Percentiles rank a stretch among this genome's conserved stretches.
These are phyloP conservation scores for Lodderomyces orthopsilosis DNA, from an alignment of 1,139 yeast species.

Conservation along the genomic window DNA sequence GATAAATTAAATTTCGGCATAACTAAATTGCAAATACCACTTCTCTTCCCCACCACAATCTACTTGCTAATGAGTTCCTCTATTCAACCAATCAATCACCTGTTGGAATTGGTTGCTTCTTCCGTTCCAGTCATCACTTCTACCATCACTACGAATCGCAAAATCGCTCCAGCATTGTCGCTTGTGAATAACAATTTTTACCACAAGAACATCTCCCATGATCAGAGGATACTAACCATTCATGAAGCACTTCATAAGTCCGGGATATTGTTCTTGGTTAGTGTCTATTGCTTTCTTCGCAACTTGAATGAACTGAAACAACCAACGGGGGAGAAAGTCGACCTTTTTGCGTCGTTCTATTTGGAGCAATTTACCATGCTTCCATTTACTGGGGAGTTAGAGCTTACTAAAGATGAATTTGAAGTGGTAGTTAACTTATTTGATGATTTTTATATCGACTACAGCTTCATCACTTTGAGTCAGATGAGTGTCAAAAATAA, in stretches of 20 bases:
- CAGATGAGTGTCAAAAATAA: constrained; percentile 6
- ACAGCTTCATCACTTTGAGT: constrained; percentile 9
- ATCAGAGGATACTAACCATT: not conserved
- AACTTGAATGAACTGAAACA: constrained; percentile 9
- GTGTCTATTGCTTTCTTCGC: constrained; percentile 8
- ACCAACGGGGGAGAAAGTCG: constrained; percentile 3
- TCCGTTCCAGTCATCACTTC: not conserved
- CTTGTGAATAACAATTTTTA: not conserved
- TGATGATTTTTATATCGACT: constrained; percentile 9
- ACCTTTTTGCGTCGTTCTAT: constrained; percentile 4
- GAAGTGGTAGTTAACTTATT: constrained; percentile 5
- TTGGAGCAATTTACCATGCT: constrained; percentile 4
- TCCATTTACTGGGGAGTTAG: constrained; percentile 6
- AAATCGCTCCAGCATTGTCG: constrained; percentile 3
- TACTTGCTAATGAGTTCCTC: constrained; percentile 1
- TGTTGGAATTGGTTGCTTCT: not conserved
- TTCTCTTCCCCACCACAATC: not conserved
- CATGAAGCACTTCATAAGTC: constrained; percentile 4
- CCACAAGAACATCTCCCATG: not conserved
- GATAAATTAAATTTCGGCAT: not conserved
- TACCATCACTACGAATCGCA: constrained; percentile 1
- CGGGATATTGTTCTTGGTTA: constrained; percentile 3
- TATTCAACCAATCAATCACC: not conserved
- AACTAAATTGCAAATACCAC: not conserved
- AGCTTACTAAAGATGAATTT: constrained; percentile 5